Conservation (phyloP, 805 yeast species). For the Ogataea nitratoaversa region DNA sequence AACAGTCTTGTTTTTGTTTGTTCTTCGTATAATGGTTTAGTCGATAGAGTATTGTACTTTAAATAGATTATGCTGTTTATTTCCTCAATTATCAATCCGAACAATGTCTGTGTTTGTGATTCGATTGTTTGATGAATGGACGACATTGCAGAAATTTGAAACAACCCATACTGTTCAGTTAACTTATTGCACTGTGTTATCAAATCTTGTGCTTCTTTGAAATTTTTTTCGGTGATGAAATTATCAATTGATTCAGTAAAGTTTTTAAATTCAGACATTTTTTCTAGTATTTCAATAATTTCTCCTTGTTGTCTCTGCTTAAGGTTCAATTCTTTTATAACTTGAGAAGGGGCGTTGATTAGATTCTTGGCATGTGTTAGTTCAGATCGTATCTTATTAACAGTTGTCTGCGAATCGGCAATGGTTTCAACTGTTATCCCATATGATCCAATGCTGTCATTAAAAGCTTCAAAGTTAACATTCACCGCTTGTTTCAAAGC, state of each 20-base stretch:
- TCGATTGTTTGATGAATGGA: constrained; percentile 49
- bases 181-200: constrained; percentile 35
- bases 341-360: constrained; percentile 45
- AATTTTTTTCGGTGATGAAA: constrained; percentile 64
- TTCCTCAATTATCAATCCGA: constrained; percentile 75
- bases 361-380: constrained; percentile 17
- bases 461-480: constrained; percentile 79
- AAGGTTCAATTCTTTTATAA: constrained; percentile 60
- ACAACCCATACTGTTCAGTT: constrained; percentile 50
- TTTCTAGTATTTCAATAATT: constrained; percentile 65
- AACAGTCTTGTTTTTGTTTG: constrained; percentile 12
- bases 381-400: constrained; percentile 19
- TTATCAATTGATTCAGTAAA: constrained; percentile 64
- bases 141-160: constrained; percentile 53
- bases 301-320: constrained; percentile 60
- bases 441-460: constrained; percentile 80
- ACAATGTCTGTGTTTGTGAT: constrained; percentile 54
- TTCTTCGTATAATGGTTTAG: constrained; percentile 29
- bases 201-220: constrained; percentile 41
- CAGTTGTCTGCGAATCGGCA: constrained; percentile 51
- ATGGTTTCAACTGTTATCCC: constrained; percentile 63
- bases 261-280: constrained; percentile 55
- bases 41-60: constrained; percentile 17
- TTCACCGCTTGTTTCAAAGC: constrained; percentile 69
- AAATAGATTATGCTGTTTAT: constrained; percentile 49